phyloP scores from a whole-genome alignment of 805 yeast genomes.

The Cyberlindnera galapagoensis region DNA sequence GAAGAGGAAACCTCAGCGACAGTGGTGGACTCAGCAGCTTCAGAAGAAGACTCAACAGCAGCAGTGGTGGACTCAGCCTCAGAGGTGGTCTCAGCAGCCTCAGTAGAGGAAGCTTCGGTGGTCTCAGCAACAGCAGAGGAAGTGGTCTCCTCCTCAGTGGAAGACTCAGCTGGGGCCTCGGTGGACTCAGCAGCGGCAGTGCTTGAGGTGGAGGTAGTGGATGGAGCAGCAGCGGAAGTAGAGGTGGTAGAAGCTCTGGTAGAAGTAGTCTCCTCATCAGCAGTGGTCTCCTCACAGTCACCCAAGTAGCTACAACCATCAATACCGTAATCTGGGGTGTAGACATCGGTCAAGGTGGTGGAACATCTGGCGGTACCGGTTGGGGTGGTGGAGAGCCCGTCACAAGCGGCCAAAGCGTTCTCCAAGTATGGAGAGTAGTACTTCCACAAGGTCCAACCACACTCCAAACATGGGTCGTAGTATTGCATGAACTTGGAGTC shows the following conservation, averaged over 20 bases:
- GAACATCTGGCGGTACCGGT: conserved; percentile 27
- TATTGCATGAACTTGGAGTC: conserved; percentile 17
- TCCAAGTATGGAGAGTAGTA: conserved; percentile 25
- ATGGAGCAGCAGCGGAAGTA: conserved; percentile 8
- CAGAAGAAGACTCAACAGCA: not conserved
- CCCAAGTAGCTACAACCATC: conserved; percentile 29
- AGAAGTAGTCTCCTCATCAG: conserved; percentile 5
- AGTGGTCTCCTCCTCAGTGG: not conserved
- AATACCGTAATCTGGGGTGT: conserved; percentile 3
- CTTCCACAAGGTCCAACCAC: conserved; percentile 33
- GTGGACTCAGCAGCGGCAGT: conserved; percentile 6
- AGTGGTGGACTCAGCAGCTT: conserved; percentile 2
- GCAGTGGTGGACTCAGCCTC: conserved; percentile 5
- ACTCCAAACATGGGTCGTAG: conserved; percentile 26
- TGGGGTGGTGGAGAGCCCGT: conserved; percentile 21
- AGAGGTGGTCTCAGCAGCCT: not conserved
- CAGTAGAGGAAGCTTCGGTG: not conserved
- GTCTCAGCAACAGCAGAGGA: not conserved
- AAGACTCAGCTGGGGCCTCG: conserved; percentile 1
- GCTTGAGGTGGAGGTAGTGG: conserved; percentile 10
- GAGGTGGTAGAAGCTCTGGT: conserved; percentile 6
- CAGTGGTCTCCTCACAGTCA: conserved; percentile 28
- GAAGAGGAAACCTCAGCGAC: conserved; percentile 3
- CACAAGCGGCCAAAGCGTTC: conserved; percentile 23
- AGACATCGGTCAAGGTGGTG: conserved; percentile 16